Evolutionary conservation across 208 protist genomes (phyloP).

Genomic region (Trypanosomatidae sp.): DNA sequence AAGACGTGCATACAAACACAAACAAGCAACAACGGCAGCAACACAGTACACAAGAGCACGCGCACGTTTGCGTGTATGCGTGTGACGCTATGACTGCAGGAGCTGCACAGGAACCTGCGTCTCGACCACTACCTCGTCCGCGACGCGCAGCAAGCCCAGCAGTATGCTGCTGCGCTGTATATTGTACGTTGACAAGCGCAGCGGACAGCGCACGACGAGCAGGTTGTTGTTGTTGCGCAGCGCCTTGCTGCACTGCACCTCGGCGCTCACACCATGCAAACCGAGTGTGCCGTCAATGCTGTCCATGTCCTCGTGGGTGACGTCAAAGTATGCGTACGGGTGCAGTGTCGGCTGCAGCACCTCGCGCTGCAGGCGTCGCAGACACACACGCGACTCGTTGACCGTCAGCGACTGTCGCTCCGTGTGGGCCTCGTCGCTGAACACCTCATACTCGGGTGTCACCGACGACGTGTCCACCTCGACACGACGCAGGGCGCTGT

Average conservation of each 20-base stretch:
- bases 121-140: constrained; percentile 60
- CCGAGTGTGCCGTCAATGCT: constrained; percentile 31
- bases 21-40: too few species aligned
- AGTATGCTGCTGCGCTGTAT: constrained; percentile 38
- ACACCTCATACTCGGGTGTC: constrained; percentile 66
- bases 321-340: constrained; percentile 53
- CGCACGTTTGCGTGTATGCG: not conserved
- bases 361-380: constrained; percentile 1
- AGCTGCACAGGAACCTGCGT: constrained; percentile 50
- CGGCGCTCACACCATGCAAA: constrained; percentile 39
- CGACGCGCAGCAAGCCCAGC: constrained; percentile 60
- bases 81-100: constrained; percentile 18
- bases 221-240: constrained; percentile 38
- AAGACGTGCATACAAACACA: not conserved
- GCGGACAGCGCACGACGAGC: constrained; percentile 67
- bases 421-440: constrained; percentile 12
- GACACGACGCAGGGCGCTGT: constrained; percentile 21
- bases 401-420: constrained; percentile 45
- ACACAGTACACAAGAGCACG: not conserved
- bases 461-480: constrained; percentile 68
- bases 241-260: constrained; percentile 40
- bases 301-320: constrained; percentile 16
- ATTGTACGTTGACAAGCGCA: constrained; percentile 40
- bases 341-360: constrained; percentile 49
- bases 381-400: constrained; percentile 34